Evolutionary conservation across 2,329 filamentous ascomycete species (phyloP), one percentile per base, ranked within the genome.

Genomic region (Atkinsonella hypoxylon): DNA sequence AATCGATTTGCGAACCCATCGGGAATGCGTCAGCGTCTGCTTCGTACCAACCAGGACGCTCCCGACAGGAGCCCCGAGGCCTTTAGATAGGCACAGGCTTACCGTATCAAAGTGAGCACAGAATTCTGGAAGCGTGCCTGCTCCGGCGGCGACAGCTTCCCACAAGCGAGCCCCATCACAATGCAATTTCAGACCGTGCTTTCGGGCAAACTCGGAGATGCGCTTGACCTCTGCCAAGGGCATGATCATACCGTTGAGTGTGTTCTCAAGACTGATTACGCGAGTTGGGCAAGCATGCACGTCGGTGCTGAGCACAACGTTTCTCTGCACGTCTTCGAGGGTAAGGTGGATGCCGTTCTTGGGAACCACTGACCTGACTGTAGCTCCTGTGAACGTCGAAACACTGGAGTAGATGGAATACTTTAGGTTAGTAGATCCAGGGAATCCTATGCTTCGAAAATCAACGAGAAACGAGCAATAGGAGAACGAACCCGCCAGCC

Each of bases 251-350:
- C 89, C 89, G 50, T 81, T 79, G 47, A 95, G 76, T 1, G 90
- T 95, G 63, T 95, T 95, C 63, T 96, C 89, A 45, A 95, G 72
- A 54, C 79, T 83, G 57, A 96, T 87, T 47, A 95, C 78, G 43
- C 79, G 79, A 0, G 89, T 95, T 0, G 89, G 89, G 60, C 85
- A 89, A 32, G 75, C 73, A 63, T 95, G 88, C 18, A 93, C 77
- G 58, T 94, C 80, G 50, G 86, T 77, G 56, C 75, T 72, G 0
- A 89, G 63, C 0, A 84, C 74, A 4, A 78, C 79, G 55, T 85
- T 70, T 54, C 79, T 75, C 61, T 83, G 67, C 13, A 95, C 69
- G 59, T 95, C 90, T 59, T 87, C 83, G 10, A 91, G 73, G 0
- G 86, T 90, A 41, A 94, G 70, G 62, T 94, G 79, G 15, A 76